These are phyloP conservation scores for Diplodia sapinea DNA, from an alignment of 2,329 filamentous ascomycete species.

Conservation along the genomic window DNA sequence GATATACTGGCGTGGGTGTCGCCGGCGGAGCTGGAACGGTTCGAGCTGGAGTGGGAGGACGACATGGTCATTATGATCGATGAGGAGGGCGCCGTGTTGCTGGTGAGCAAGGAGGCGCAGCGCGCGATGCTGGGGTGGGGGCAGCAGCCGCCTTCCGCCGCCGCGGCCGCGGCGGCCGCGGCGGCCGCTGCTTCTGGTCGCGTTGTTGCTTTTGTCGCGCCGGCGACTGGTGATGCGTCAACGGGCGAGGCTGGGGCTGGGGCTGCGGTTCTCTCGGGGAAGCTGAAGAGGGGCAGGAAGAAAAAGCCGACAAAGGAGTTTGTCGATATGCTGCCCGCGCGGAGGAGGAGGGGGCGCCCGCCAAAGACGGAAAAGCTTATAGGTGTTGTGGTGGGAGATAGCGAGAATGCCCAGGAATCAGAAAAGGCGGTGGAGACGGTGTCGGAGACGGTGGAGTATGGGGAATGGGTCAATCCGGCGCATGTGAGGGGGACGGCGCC, in stretches of 20 bases:
- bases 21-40: conserved; percentile 26
- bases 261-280: neutral
- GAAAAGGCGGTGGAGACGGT: neutral
- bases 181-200: no score
- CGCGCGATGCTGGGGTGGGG: neutral
- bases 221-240: neutral
- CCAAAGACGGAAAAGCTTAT: conserved; percentile 2
- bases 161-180: no score
- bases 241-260: neutral
- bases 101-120: conserved; percentile 8
- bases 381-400: neutral
- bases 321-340: conserved; percentile 3
- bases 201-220: no score
- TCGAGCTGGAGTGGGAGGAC: conserved; percentile 15
- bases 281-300: neutral
- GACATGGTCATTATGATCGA: conserved; percentile 2
- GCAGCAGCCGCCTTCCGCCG: no score
- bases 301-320: conserved; percentile 11
- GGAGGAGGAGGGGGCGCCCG: neutral
- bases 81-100: conserved; percentile 8
- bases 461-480: conserved; percentile 2
- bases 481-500: neutral
- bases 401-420: neutral
- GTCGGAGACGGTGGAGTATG: neutral
- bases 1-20: conserved; percentile 18